Percentiles rank a stretch among this genome's conserved stretches.
Conservation (phyloP, 371 early-diverging fungal genomes). For the Saksenaea vasiformis region DNA sequence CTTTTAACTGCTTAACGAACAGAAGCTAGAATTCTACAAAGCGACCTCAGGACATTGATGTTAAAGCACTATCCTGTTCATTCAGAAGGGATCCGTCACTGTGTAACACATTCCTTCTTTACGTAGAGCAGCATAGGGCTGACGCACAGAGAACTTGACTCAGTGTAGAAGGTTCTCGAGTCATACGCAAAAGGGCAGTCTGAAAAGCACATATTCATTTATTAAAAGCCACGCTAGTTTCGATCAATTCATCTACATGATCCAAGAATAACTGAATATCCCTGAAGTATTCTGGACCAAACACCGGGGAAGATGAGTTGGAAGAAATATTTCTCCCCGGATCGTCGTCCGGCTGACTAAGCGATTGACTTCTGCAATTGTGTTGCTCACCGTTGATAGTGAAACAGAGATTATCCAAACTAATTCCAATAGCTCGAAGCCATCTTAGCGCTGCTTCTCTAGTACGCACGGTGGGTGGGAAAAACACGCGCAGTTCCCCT, state of each 20-base stretch:
- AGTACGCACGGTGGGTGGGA: constrained; percentile 6
- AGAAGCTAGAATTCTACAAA: too few species aligned
- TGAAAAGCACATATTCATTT: too few species aligned
- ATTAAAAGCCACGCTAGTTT: constrained; percentile 4
- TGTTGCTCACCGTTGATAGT: constrained; percentile 1
- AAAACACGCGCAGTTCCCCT: neutral
- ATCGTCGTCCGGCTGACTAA: neutral
- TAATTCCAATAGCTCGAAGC: constrained; percentile 16
- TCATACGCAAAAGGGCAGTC: too few species aligned
- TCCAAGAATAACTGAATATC: constrained; percentile 24
- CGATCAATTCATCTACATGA: constrained; percentile 25
- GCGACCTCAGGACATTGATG: too few species aligned
- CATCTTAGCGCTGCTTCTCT: constrained; percentile 10
- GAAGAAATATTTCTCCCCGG: neutral
- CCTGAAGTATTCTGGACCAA: constrained; percentile 23
- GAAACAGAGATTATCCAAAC: constrained; percentile 17
- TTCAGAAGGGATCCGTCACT: too few species aligned
- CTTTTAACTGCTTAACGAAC: too few species aligned
- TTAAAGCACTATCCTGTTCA: too few species aligned
- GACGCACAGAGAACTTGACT: too few species aligned
- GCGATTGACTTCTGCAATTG: neutral
- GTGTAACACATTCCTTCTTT: too few species aligned
- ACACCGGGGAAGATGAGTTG: neutral
- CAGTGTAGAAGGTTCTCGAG: too few species aligned
- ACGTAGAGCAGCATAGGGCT: too few species aligned